phyloP scores from a whole-genome alignment of 2,329 filamentous ascomycete species.

The Trichoderma sp. region DNA sequence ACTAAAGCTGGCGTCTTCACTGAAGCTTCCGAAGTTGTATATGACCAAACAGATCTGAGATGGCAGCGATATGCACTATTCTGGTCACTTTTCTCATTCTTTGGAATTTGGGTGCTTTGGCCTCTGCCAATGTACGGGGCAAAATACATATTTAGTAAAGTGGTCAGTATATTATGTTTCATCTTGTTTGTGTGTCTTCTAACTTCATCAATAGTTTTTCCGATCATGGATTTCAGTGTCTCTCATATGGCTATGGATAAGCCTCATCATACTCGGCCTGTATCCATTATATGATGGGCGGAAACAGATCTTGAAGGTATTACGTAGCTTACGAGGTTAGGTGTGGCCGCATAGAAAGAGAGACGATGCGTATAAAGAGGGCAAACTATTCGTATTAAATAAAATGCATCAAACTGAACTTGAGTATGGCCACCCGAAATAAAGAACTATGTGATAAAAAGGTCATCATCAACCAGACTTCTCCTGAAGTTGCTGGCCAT shows the following conservation, averaged over 20 bases:
- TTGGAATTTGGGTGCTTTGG: constrained; percentile 10
- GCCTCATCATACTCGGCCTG: background rate
- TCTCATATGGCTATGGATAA: constrained; percentile 9
- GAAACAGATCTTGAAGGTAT: background rate
- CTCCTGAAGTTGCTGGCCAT: background rate
- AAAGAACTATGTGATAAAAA: background rate
- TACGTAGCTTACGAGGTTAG: background rate
- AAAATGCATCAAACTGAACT: background rate
- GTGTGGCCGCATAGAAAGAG: background rate
- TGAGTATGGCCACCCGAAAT: background rate
- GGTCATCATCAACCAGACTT: background rate
- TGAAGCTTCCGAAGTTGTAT: background rate
- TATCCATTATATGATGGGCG: constrained; percentile 2
- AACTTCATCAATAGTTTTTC: background rate
- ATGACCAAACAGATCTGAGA: background rate
- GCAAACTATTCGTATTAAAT: background rate
- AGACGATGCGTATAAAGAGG: background rate
- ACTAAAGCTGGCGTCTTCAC: background rate
- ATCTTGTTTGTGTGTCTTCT: background rate
- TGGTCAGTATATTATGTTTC: background rate
- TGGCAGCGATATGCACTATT: constrained; percentile 2
- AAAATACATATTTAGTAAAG: constrained; percentile 9
- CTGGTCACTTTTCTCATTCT: constrained; percentile 8
- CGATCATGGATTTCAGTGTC: constrained; percentile 7
- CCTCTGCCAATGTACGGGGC: constrained; percentile 12